Conservation (phyloP, 345 rosid species). For the Kernera saxatilis region DNA sequence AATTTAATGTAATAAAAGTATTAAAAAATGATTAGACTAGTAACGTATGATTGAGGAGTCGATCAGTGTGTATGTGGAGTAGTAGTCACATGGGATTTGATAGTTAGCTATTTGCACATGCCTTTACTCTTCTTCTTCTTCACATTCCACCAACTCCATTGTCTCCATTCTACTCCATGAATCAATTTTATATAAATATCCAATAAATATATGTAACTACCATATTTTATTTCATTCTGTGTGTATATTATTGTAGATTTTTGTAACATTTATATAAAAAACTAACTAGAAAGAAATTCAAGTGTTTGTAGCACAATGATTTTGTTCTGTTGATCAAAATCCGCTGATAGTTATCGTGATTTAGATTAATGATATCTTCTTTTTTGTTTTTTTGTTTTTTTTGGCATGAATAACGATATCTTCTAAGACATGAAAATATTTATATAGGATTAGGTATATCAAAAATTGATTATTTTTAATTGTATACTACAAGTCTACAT, state of each 20-base stretch:
- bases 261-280: not conserved
- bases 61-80: conserved; percentile 20
- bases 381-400: not conserved
- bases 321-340: not conserved
- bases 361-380: not conserved
- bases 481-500: not conserved
- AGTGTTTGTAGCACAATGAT: not conserved
- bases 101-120: conserved; percentile 31
- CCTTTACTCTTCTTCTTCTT: conserved; percentile 31
- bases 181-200: not conserved
- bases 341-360: not conserved
- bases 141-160: conserved; percentile 26
- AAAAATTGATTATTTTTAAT: not conserved
- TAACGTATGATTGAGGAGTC: conserved; percentile 29
- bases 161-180: conserved; percentile 25
- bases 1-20: not conserved
- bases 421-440: not conserved
- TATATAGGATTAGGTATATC: not conserved
- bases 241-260: not conserved
- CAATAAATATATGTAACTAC: not conserved
- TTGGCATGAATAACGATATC: not conserved
- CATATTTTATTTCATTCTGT: not conserved
- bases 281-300: not conserved
- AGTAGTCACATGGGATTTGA: conserved; percentile 31
- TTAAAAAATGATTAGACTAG: not conserved